These are phyloP conservation scores for Cystobasidium ongulense DNA, from an alignment of 768 basidiomycete genomes.

Conservation along the genomic window DNA sequence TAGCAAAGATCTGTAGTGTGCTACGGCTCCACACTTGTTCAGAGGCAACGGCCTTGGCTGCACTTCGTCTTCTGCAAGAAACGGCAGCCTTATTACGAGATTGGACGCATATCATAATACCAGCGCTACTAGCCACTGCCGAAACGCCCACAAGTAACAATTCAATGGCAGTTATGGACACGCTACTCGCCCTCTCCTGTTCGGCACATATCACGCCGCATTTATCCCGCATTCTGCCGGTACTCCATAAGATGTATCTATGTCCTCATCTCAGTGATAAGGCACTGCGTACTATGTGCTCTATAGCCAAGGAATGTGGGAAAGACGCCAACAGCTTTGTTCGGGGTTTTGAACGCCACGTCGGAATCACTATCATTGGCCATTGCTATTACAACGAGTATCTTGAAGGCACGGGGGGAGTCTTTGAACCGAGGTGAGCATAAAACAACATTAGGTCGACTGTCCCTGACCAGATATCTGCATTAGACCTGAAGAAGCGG, in stretches of 20 bases:
- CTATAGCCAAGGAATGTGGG: conserved; percentile 15
- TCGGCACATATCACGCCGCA: background rate
- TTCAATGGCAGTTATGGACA: background rate
- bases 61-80: conserved; percentile 1
- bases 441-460: background rate
- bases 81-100: background rate
- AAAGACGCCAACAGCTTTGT: background rate
- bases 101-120: conserved; percentile 9
- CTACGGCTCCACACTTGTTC: background rate
- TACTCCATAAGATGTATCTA: background rate
- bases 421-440: background rate
- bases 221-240: conserved; percentile 4
- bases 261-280: background rate
- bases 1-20: background rate
- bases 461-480: background rate
- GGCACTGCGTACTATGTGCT: background rate
- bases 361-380: background rate
- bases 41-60: conserved; percentile 4
- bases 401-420: background rate
- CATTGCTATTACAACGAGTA: conserved; percentile 9
- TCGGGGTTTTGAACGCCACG: background rate
- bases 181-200: background rate
- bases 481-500: background rate
- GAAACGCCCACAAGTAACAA: background rate
- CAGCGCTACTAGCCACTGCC: background rate